phyloP scores from a whole-genome alignment of 1,139 yeast genomes.

The Schizosaccharomyces versatilis region DNA sequence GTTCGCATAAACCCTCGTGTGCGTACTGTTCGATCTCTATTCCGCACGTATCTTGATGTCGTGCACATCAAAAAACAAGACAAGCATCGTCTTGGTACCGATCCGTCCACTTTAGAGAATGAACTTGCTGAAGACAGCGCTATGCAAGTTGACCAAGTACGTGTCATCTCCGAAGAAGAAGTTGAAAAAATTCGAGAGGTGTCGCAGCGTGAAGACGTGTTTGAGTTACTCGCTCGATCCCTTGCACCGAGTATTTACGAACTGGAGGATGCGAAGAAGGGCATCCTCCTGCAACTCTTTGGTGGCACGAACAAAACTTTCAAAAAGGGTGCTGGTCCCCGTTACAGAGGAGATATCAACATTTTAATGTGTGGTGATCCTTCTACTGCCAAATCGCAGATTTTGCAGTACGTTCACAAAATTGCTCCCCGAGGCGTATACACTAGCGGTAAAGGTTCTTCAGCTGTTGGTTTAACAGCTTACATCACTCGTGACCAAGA shows the following conservation, averaged over 20 bases:
- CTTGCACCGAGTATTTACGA: slow-evolving; percentile 91
- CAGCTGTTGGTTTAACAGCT: slow-evolving; percentile 97
- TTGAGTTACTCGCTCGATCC: slow-evolving; percentile 74
- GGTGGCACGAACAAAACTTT: slow-evolving; percentile 89
- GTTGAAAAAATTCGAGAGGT: slow-evolving; percentile 37
- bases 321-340: slow-evolving; percentile 56
- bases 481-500: slow-evolving; percentile 86
- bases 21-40: slow-evolving; percentile 60
- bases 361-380: slow-evolving; percentile 91
- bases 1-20: slow-evolving; percentile 72
- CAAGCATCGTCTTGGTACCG: slow-evolving; percentile 59
- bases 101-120: slow-evolving; percentile 43
- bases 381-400: slow-evolving; percentile 86
- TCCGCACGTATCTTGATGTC: slow-evolving; percentile 83
- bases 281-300: slow-evolving; percentile 70
- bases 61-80: slow-evolving; percentile 81
- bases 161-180: slow-evolving; percentile 49
- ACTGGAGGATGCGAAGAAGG: slow-evolving; percentile 90
- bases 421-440: slow-evolving; percentile 95
- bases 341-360: slow-evolving; percentile 89
- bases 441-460: slow-evolving; percentile 95
- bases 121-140: slow-evolving; percentile 28
- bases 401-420: slow-evolving; percentile 75
- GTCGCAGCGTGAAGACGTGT: slow-evolving; percentile 52
- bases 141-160: slow-evolving; percentile 39